Base-by-base conservation (phyloP, 2,329 filamentous ascomycete species). In the Triangularia setosa region DNA sequence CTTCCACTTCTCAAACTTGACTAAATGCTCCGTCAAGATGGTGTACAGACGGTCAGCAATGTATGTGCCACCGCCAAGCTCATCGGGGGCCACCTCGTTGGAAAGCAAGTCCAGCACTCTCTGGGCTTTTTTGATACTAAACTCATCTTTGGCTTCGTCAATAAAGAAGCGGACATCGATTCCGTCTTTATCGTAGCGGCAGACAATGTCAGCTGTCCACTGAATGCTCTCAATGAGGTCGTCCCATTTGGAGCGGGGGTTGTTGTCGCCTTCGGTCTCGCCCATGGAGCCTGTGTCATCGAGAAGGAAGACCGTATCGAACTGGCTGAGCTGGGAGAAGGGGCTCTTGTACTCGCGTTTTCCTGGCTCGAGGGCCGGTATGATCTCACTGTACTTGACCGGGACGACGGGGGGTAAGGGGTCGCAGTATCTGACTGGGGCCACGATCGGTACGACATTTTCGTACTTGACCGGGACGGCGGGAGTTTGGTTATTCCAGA, bases 31-130 rank as follows among this genome's bases (percentile, higher is more conserved):
- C 12, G 28, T 52, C 56, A 67, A 28, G 48, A 67, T 65, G 9
- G 27, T 25, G 59, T 60, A 67, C 11, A 65, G 52, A 24, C 24
- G 60, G 21, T 65, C n/a, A n/a, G 23, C n/a, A n/a, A 67, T 61
- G 60, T 40, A 67, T 28, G 63, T 67, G 6, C 65, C 65, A 24
- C 65, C 63, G n/a, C 65, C 65, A n/a, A n/a, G 18, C 48, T 65
- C 65, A 33, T 67, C 65, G 35, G 65, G 65, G 11, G 25, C 54
- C 12, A 67, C 65, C 33, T 65, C 63, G 8, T 66, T 62, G 21
- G 62, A 56, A 5, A 67, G 55, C 14, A 67, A 60, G 40, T 65
- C 53, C 7, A 67, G 35, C 14, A 67, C 25, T 23, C 63, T 21
- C 28, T 65, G 65, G 7, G 63, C 63, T 4, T 67, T 35, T 3